Conservation (phyloP, 176 grass and related monocot genomes). For the Calamus simplicifolius region DNA sequence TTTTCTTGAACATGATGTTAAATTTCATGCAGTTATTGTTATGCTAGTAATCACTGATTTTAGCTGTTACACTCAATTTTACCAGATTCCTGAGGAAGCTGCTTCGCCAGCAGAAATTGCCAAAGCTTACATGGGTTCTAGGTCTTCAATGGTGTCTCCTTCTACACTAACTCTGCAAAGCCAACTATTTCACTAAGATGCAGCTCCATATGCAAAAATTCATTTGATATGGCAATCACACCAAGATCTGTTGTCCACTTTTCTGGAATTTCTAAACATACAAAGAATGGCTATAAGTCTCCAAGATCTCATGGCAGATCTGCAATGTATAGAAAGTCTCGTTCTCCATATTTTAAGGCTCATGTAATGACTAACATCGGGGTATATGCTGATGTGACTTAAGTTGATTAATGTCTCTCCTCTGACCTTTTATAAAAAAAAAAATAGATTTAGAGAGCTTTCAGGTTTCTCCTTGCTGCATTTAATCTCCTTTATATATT, state of each 20-base stretch:
- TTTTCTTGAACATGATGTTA: no score
- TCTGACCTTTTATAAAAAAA: constrained; percentile 5
- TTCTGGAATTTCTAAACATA: constrained; percentile 22
- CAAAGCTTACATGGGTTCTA: constrained; percentile 58
- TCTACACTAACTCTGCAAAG: constrained; percentile 22
- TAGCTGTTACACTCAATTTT: constrained; percentile 16
- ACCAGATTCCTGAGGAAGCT: constrained; percentile 29
- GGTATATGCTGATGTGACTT: not conserved
- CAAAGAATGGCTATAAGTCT: constrained; percentile 44
- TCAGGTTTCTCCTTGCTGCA: constrained; percentile 9
- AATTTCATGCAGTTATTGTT: not conserved
- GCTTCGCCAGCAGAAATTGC: constrained; percentile 51
- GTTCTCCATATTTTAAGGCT: constrained; percentile 53
- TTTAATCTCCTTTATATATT: not conserved
- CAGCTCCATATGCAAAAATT: constrained; percentile 30
- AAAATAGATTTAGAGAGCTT: not conserved
- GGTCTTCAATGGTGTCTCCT: constrained; percentile 24
- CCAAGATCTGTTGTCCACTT: constrained; percentile 17
- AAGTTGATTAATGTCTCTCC: not conserved
- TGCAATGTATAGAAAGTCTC: constrained; percentile 49
- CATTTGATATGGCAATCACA: constrained; percentile 15
- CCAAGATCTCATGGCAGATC: constrained; percentile 38
- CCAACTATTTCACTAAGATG: constrained; percentile 28
- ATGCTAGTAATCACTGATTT: constrained; percentile 11
- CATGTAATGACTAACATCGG: constrained; percentile 3